These are phyloP conservation scores for Coemansia sp. DNA, from an alignment of 192 early-diverging fungal species.

Conservation along the genomic window DNA sequence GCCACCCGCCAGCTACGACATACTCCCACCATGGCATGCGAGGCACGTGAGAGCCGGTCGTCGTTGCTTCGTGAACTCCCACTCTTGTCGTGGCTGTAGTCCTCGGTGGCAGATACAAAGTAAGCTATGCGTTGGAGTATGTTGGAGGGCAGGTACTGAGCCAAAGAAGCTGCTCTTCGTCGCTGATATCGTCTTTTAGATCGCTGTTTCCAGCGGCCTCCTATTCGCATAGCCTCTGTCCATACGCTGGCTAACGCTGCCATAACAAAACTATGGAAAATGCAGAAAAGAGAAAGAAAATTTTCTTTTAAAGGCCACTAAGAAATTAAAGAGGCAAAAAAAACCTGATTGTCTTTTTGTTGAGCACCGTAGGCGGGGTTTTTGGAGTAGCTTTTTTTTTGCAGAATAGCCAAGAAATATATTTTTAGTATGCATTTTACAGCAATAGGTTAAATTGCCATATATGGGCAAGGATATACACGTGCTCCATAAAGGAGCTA, in stretches of 20 bases:
- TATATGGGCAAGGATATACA: no score
- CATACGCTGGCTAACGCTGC: neutral
- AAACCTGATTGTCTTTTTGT: no score
- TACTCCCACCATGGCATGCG: slow-evolving; percentile 21
- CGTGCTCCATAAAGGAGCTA: no score
- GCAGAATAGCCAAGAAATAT: no score
- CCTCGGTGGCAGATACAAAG: slow-evolving; percentile 21
- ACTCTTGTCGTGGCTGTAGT: slow-evolving; percentile 5
- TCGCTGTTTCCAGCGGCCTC: neutral
- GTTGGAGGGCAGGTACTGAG: slow-evolving; percentile 37
- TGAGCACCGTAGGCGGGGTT: no score
- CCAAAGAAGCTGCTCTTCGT: neutral
- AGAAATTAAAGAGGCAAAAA: no score
- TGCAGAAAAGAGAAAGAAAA: no score
- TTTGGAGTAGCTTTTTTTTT: no score
- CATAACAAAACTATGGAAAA: no score
- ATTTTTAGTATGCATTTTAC: no score
- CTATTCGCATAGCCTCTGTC: neutral
- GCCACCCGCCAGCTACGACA: slow-evolving; percentile 43
- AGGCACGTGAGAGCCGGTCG: slow-evolving; percentile 22
- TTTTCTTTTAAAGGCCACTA: no score
- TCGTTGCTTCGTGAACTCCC: slow-evolving; percentile 10
- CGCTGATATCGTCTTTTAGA: neutral
- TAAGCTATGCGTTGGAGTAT: slow-evolving; percentile 41
- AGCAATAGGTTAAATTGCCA: no score